Evolutionary conservation across 108 stramenopile genomes (phyloP).

Genomic region (Fragilaria radians): DNA sequence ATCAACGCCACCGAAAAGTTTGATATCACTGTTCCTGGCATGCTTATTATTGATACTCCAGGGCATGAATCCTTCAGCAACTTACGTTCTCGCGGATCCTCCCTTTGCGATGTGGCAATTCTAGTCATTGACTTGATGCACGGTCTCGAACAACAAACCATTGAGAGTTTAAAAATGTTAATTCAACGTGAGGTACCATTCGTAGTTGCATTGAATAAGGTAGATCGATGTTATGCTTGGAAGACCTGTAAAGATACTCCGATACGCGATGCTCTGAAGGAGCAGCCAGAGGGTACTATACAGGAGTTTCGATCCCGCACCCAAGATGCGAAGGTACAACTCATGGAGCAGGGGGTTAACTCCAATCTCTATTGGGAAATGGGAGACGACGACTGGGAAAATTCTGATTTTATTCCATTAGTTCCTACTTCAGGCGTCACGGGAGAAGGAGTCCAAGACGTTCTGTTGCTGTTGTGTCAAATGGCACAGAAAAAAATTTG

Average conservation of each 20-base stretch:
- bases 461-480: constrained; percentile 86
- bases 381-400: constrained; percentile 90
- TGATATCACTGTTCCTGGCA: constrained; percentile 89
- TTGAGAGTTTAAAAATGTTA: constrained; percentile 97
- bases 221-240: constrained; percentile 98
- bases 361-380: constrained; percentile 99
- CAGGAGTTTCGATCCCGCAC: constrained; percentile 90
- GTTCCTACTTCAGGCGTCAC: constrained; percentile 98
- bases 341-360: constrained; percentile 95
- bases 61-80: constrained; percentile 99
- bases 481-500: constrained; percentile 91
- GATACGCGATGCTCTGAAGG: constrained; percentile 89
- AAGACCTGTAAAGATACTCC: constrained; percentile 88
- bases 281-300: constrained; percentile 84
- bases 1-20: constrained; percentile 83
- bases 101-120: constrained; percentile 98
- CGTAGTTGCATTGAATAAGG: constrained; percentile 98
- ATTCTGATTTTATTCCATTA: constrained; percentile 88
- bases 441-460: constrained; percentile 98
- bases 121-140: constrained; percentile 99
- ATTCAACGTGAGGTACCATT: constrained; percentile 89
- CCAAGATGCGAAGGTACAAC: constrained; percentile 73
- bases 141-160: constrained; percentile 99
- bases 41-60: constrained; percentile 97
- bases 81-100: constrained; percentile 93